Evolutionary conservation across 495 filamentous ascomycete species (phyloP).

Genomic region (Penicillium longicatenatum): DNA sequence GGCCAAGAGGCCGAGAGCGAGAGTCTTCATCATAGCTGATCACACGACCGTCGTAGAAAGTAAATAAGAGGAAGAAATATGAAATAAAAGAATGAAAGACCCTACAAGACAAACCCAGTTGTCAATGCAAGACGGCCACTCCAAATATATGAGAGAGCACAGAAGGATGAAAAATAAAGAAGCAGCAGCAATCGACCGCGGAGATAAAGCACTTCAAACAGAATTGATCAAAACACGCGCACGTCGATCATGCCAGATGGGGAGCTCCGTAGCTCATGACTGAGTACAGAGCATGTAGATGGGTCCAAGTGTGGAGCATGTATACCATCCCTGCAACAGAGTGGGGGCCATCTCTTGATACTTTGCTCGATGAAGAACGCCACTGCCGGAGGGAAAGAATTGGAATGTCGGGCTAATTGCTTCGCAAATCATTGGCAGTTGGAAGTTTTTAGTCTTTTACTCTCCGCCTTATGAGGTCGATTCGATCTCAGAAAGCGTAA

Average conservation of each 20-base stretch:
- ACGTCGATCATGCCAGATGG: background rate
- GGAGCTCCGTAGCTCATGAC: background rate
- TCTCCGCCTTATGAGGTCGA: background rate
- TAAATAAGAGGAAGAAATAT: background rate
- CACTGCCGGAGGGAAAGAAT: background rate
- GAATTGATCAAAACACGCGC: background rate
- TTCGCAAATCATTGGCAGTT: background rate
- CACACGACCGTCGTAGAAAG: background rate
- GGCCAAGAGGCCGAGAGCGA: constrained; percentile 37
- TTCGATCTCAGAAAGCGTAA: background rate
- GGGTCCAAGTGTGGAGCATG: background rate
- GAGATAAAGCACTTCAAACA: background rate
- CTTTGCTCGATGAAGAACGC: constrained; percentile 1
- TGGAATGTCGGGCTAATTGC: constrained; percentile 17
- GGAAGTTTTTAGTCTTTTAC: background rate
- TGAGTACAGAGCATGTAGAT: constrained; percentile 6
- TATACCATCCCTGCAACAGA: constrained; percentile 13
- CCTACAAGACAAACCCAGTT: background rate
- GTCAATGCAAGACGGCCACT: background rate
- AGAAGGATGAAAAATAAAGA: background rate
- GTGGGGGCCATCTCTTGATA: constrained; percentile 4
- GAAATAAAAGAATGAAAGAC: background rate
- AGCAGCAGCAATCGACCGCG: background rate
- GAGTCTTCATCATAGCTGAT: constrained; percentile 30
- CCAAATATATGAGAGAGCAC: background rate